A percentile compares a stretch with the other conserved stretches of the same genome.
Evolutionary conservation across 2,329 filamentous ascomycete species (phyloP).

Genomic region (Ascochyta rabiei): DNA sequence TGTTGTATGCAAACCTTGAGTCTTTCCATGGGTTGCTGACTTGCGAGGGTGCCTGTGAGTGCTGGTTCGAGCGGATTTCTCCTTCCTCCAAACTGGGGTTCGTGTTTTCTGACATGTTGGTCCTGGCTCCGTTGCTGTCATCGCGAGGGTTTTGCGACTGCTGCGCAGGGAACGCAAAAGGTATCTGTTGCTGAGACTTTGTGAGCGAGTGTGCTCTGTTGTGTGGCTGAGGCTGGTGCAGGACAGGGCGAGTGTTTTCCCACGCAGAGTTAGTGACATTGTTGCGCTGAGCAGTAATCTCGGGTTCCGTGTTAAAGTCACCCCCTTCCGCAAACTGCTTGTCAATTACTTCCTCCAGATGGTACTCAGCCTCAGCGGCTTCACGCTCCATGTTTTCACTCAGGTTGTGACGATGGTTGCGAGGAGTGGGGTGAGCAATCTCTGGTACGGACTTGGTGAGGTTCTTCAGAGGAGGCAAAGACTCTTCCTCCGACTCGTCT

Average conservation of each 20-base stretch:
- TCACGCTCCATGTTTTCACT: constrained; percentile 81
- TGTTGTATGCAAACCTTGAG: constrained; percentile 42
- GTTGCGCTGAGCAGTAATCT: constrained; percentile 35
- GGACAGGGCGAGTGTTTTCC: constrained; percentile 50
- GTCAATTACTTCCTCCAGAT: constrained; percentile 78
- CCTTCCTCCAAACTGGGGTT: constrained; percentile 48
- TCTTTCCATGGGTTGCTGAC: constrained; percentile 47
- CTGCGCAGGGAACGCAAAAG: constrained; percentile 40
- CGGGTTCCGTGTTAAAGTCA: constrained; percentile 63
- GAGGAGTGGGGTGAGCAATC: constrained; percentile 66
- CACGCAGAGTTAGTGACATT: constrained; percentile 38
- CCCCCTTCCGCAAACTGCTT: constrained; percentile 80
- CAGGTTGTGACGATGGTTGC: constrained; percentile 70
- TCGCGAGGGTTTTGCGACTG: constrained; percentile 39
- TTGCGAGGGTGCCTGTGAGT: constrained; percentile 46
- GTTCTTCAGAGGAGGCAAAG: constrained; percentile 48
- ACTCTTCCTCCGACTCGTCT: constrained; percentile 68
- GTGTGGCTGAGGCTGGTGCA: constrained; percentile 77
- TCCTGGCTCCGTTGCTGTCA: constrained; percentile 49
- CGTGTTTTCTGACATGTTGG: constrained; percentile 48
- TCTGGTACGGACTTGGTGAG: constrained; percentile 52
- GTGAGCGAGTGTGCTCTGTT: constrained; percentile 74
- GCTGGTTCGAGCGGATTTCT: constrained; percentile 37
- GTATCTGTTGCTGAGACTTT: constrained; percentile 59
- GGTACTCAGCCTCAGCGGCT: constrained; percentile 84